These are phyloP conservation scores for Cryptosporidium ubiquitum DNA, from an alignment of 169 alveolate species.

Conservation along the genomic window DNA sequence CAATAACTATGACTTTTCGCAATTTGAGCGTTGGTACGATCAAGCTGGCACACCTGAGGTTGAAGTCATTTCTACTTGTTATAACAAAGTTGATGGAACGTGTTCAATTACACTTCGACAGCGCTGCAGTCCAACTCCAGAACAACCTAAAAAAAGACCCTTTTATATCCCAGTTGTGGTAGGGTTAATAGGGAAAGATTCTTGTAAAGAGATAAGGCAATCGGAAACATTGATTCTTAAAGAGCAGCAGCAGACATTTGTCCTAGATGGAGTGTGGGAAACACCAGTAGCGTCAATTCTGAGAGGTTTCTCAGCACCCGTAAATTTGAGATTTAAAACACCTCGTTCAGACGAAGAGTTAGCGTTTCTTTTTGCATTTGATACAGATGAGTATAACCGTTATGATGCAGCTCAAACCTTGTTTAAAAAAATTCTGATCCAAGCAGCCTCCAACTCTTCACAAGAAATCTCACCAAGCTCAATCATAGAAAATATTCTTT, in stretches of 20 bases:
- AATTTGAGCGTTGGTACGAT: conserved; percentile 90
- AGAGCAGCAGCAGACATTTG: conserved; percentile 84
- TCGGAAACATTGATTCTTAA: conserved; percentile 80
- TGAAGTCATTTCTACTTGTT: conserved; percentile 44
- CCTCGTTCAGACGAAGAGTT: conserved; percentile 86
- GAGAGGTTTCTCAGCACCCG: conserved; percentile 93
- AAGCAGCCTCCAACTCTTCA: conserved; percentile 30
- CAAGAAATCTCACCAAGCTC: not conserved
- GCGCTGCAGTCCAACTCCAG: conserved; percentile 87
- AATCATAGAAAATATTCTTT: not conserved
- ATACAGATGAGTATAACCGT: conserved; percentile 87
- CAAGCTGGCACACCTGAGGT: conserved; percentile 86
- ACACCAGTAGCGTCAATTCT: conserved; percentile 88
- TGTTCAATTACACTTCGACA: conserved; percentile 85
- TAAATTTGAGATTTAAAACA: conserved; percentile 81
- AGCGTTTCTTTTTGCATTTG: conserved; percentile 86
- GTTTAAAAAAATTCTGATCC: conserved; percentile 76
- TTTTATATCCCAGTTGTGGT: conserved; percentile 89
- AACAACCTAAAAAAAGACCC: conserved; percentile 87
- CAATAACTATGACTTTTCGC: conserved; percentile 84
- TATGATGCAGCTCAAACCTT: conserved; percentile 77
- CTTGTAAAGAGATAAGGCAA: conserved; percentile 79
- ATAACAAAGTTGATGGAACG: conserved; percentile 73
- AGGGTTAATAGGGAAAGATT: conserved; percentile 84
- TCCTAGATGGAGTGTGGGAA: conserved; percentile 79